phyloP scores from a whole-genome alignment of 352 stramenopile genomes.

The Achlya hypogyna region DNA sequence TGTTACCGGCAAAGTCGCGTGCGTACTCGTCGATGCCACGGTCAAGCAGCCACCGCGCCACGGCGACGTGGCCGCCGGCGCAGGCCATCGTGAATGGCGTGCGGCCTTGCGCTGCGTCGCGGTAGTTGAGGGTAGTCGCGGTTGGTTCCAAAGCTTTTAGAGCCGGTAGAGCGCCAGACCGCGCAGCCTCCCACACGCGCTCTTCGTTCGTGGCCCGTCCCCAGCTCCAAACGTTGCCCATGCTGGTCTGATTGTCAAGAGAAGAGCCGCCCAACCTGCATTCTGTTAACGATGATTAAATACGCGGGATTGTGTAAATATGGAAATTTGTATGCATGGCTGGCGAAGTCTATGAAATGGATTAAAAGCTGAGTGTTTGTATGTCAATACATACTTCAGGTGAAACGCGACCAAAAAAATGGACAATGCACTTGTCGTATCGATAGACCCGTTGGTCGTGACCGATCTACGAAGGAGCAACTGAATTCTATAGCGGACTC shows the following conservation, averaged over 20 bases:
- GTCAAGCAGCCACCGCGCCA: conserved; percentile 21
- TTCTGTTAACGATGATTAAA: too few relatives aligned
- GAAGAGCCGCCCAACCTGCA: neutral
- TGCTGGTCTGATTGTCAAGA: conserved; percentile 14
- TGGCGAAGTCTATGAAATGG: neutral
- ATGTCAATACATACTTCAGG: too few relatives aligned
- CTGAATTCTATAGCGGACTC: too few relatives aligned
- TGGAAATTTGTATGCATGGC: neutral
- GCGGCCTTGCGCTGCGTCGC: conserved; percentile 25
- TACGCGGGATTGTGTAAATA: too few relatives aligned
- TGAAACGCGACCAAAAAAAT: too few relatives aligned
- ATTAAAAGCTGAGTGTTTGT: neutral
- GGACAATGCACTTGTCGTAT: too few relatives aligned
- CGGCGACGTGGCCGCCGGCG: conserved; percentile 22
- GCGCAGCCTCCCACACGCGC: conserved; percentile 24
- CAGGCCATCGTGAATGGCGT: conserved; percentile 26
- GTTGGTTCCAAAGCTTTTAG: conserved; percentile 1
- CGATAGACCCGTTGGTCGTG: too few relatives aligned
- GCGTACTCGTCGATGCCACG: conserved; percentile 24
- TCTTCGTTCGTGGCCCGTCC: conserved; percentile 23
- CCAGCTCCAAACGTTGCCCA: conserved; percentile 26
- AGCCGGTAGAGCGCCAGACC: conserved; percentile 12
- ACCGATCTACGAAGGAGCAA: too few relatives aligned
- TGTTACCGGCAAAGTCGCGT: conserved; percentile 32
- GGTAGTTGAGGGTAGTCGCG: conserved; percentile 24